Evolutionary conservation across 352 stramenopile species (phyloP).

Genomic region (Globisporangium barbulae): DNA sequence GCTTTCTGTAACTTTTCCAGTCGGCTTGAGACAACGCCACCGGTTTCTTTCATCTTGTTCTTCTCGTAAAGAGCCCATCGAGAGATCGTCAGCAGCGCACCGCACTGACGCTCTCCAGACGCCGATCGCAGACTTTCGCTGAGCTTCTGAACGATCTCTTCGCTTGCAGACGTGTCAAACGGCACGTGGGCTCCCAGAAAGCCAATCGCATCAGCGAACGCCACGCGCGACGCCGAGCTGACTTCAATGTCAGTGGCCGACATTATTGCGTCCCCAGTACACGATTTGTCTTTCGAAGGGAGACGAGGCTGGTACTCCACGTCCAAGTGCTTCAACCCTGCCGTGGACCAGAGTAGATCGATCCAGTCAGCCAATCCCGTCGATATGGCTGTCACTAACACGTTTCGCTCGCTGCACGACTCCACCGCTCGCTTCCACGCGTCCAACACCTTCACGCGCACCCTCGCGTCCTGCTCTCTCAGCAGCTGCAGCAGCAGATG

Average conservation of each 20-base stretch:
- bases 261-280: background rate
- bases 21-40: background rate
- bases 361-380: constrained; percentile 34
- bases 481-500: constrained; percentile 68
- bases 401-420: constrained; percentile 18
- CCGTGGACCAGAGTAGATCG: constrained; percentile 47
- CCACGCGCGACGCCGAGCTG: constrained; percentile 35
- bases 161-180: constrained; percentile 15
- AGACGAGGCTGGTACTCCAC: constrained; percentile 13
- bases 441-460: constrained; percentile 27
- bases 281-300: background rate
- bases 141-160: constrained; percentile 23
- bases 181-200: constrained; percentile 36
- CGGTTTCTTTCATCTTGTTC: constrained; percentile 3
- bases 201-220: constrained; percentile 57
- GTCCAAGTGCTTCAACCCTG: constrained; percentile 29
- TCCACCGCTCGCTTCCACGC: constrained; percentile 42
- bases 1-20: constrained; percentile 22
- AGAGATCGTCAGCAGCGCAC: constrained; percentile 42
- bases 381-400: constrained; percentile 24
- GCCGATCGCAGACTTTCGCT: constrained; percentile 27
- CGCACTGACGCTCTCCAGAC: constrained; percentile 61
- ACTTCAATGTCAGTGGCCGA: constrained; percentile 12
- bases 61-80: constrained; percentile 53
- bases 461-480: constrained; percentile 31